A percentile compares a stretch with the other conserved stretches of the same genome.
Conservation (phyloP, 352 stramenopile species). For the Aphanomyces invadans region DNA sequence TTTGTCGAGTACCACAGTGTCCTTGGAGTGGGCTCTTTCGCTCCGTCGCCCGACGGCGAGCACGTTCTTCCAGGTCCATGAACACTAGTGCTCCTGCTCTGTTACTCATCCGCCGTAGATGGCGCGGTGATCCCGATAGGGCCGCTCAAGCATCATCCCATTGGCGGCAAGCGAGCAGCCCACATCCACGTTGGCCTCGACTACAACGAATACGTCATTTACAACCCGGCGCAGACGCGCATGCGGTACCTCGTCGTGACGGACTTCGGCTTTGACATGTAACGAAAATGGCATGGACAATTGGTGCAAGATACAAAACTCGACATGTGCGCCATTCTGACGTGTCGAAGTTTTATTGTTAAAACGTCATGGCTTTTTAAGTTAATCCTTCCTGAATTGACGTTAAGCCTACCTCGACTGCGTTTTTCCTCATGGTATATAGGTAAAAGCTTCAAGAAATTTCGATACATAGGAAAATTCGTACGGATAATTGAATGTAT, state of each 20-base stretch:
- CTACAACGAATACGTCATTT: conserved; percentile 84
- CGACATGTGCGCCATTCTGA: no score
- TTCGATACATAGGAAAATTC: no score
- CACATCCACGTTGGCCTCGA: conserved; percentile 34
- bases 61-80: conserved; percentile 28
- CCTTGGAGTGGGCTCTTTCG: conserved; percentile 54
- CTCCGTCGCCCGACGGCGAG: conserved; percentile 44
- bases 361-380: no score
- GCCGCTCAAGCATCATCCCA: conserved; percentile 27
- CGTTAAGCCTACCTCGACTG: no score
- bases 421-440: no score
- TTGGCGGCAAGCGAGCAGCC: conserved; percentile 33
- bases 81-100: background rate
- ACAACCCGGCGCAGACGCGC: conserved; percentile 65
- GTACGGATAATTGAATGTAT: no score
- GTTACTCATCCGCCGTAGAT: conserved; percentile 29
- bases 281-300: background rate
- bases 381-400: no score
- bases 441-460: no score
- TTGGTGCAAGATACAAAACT: no score
- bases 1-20: conserved; percentile 49
- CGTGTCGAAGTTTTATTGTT: no score
- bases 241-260: conserved; percentile 74
- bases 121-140: conserved; percentile 61
- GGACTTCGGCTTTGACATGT: conserved; percentile 16